phyloP scores from a whole-genome alignment of 139 green algal species.

The Eudorina sp. region DNA sequence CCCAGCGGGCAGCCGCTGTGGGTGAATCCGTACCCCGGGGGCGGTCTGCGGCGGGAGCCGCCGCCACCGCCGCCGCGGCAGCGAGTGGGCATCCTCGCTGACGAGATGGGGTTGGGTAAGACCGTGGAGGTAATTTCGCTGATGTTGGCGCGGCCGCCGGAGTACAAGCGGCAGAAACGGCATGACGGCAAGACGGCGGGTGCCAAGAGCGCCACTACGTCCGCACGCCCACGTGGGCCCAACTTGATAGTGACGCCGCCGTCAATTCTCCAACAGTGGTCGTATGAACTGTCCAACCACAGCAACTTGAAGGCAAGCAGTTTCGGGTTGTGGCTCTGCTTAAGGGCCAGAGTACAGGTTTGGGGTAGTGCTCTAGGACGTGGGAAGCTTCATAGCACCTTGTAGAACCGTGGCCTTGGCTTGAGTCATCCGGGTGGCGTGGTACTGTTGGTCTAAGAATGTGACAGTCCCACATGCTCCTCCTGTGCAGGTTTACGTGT shows the following conservation, averaged over 20 bases:
- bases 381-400: too few relatives aligned
- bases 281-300: neutral
- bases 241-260: slow-evolving; percentile 69
- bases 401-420: too few relatives aligned
- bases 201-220: too few relatives aligned
- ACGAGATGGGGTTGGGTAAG: slow-evolving; percentile 74
- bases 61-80: slow-evolving; percentile 40
- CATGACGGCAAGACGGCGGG: too few relatives aligned
- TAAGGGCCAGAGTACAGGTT: too few relatives aligned
- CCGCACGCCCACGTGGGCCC: too few relatives aligned
- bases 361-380: too few relatives aligned
- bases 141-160: slow-evolving; percentile 54
- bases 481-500: slow-evolving; percentile 58
- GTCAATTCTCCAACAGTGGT: slow-evolving; percentile 69
- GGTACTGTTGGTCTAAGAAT: neutral
- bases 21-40: neutral
- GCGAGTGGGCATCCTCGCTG: slow-evolving; percentile 54
- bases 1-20: neutral
- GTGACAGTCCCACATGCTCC: too few relatives aligned
- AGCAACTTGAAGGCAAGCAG: slow-evolving; percentile 22
- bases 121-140: slow-evolving; percentile 70
- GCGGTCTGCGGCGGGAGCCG: neutral
- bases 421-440: too few relatives aligned
- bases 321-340: too few relatives aligned
- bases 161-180: neutral